A percentile compares a stretch with the other conserved stretches of the same genome.
These are phyloP conservation scores for Pleurotus sapidus DNA, from an alignment of 768 basidiomycete genomes.

Conservation along the genomic window DNA sequence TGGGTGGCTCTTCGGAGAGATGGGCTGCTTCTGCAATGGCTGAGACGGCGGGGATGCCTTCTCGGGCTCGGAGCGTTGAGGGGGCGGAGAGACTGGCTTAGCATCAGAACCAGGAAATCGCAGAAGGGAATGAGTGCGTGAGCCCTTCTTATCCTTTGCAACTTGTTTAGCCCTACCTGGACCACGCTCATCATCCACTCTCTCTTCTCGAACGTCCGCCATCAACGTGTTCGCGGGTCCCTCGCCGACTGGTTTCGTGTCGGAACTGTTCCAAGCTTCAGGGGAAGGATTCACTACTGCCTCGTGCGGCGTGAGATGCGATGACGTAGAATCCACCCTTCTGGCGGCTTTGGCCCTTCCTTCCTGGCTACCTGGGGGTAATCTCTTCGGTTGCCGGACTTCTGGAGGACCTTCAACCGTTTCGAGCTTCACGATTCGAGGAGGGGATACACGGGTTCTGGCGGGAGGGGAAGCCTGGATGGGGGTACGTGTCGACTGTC, in stretches of 20 bases:
- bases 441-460: conserved; percentile 1
- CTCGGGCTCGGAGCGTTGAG: background rate
- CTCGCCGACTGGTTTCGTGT: background rate
- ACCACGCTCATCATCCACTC: background rate
- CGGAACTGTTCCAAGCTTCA: background rate
- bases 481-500: background rate
- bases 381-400: conserved; percentile 25
- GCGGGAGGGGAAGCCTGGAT: background rate
- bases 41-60: conserved; percentile 8
- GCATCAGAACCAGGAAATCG: background rate
- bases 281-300: background rate
- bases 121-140: conserved; percentile 5
- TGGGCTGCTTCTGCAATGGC: conserved; percentile 8
- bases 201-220: background rate
- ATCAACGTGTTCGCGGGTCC: background rate
- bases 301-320: background rate
- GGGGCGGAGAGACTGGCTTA: conserved; percentile 1
- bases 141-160: conserved; percentile 9
- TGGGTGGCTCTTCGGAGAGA: conserved; percentile 10
- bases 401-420: background rate
- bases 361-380: conserved; percentile 46
- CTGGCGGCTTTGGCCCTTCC: conserved; percentile 44
- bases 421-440: conserved; percentile 5
- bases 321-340: conserved; percentile 29
- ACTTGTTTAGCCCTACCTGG: conserved; percentile 9